Conservation (phyloP, 495 filamentous ascomycete species). For the Rhypophila decipiens region DNA sequence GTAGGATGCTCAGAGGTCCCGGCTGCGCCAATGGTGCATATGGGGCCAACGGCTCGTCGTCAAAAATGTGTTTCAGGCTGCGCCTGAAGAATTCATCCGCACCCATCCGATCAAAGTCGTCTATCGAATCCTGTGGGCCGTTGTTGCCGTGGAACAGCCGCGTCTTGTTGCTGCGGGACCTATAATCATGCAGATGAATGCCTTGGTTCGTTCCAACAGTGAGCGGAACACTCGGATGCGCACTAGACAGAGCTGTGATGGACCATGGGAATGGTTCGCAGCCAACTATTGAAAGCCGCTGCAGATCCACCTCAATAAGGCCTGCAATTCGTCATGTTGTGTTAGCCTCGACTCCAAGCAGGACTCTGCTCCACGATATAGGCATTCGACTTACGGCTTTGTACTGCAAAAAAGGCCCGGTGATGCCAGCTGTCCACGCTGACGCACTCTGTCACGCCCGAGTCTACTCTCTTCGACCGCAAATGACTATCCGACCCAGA, state of each 20-base stretch:
- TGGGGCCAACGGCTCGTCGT: constrained; percentile 39
- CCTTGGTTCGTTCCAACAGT: constrained; percentile 81
- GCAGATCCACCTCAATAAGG: constrained; percentile 79
- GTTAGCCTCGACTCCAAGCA: too few species aligned
- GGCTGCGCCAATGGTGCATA: constrained; percentile 76
- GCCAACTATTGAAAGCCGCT: constrained; percentile 64
- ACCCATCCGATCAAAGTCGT: constrained; percentile 20
- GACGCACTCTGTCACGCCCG: constrained; percentile 77
- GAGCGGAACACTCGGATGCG: constrained; percentile 63
- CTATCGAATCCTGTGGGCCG: constrained; percentile 25
- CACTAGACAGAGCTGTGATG: constrained; percentile 76
- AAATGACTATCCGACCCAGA: constrained; percentile 35
- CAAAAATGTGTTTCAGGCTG: constrained; percentile 20
- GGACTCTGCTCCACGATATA: too few species aligned
- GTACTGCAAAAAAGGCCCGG: constrained; percentile 71
- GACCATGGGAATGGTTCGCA: constrained; percentile 73
- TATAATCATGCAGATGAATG: constrained; percentile 78
- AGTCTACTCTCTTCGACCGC: constrained; percentile 44
- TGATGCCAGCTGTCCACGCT: constrained; percentile 67
- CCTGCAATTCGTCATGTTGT: constrained; percentile 23
- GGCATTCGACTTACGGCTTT: constrained; percentile 50
- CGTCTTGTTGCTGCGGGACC: constrained; percentile 35
- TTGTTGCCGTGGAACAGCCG: constrained; percentile 4
- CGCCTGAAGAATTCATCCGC: constrained; percentile 28
- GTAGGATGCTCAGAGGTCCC: constrained; percentile 74